Evolutionary conservation across 148 eudicot species (phyloP), one percentile per base, ranked within the genome.

Genomic region (Polygonum maritimum): DNA sequence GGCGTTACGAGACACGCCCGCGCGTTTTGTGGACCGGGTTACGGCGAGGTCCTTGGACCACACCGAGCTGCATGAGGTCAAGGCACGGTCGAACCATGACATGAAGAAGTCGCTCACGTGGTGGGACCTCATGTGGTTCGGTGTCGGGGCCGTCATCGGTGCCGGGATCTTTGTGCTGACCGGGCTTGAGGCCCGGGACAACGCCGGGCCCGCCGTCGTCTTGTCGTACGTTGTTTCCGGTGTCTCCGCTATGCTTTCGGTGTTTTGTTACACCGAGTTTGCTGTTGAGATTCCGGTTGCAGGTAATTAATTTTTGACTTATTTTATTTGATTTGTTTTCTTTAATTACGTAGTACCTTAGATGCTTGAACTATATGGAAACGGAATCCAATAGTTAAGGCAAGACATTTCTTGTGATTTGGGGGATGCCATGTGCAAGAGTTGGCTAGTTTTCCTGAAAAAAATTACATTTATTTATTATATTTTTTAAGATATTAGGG

Each of bases 61-160:
- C 10, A 57, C 52, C 1, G 92, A 89, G 79, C 52, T 87, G 3
- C 10, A 79, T 1, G 81, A 78, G 33, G 78, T 83, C 54, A 82
- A 76, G 49, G 83, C 84, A 2, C 76, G 79, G n/a, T 88, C 91
- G 51, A 73, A 78, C 16, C 26, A 85, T 16, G 80, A 85, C 33
- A 91, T 91, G 93, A 89, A 85, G 85, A 89, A 76, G 62, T 79
- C 86, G 0, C 79, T 91, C 8, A 76, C 58, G 1, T 89, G 93
- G 96, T 89, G 89, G 91, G 96, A 91, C 74, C 76, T 91, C 0
- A 85, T 86, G 52, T 91, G 97, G 91, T 88, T 89, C 69, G 93
- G 97, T 15, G 81, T 91, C 76, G 97, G 97, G 0, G 89, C 91
- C 3, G 93, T 91, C 1, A 84, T 91, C 15, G 97, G 97, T 7